phyloP scores from a whole-genome alignment of 768 basidiomycete species.

The Ephemerocybe angulata region DNA sequence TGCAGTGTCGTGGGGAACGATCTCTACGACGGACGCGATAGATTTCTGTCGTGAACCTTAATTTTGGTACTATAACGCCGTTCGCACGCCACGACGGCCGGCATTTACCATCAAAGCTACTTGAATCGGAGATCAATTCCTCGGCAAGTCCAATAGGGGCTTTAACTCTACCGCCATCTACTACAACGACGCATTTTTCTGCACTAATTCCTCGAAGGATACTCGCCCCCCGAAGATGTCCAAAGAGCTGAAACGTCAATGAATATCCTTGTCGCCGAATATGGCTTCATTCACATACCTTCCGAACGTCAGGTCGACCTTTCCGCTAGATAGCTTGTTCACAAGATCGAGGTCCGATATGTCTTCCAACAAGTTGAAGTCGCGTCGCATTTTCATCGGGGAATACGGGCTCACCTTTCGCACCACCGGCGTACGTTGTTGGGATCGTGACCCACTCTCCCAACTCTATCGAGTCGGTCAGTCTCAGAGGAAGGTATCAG shows the following conservation, averaged over 20 bases:
- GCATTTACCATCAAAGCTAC: background rate
- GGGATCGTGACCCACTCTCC: constrained; percentile 91
- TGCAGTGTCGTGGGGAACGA: constrained; percentile 40
- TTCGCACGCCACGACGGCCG: constrained; percentile 29
- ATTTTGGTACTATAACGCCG: constrained; percentile 40
- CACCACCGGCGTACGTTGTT: constrained; percentile 96
- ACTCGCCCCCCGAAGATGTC: constrained; percentile 76
- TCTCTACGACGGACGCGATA: constrained; percentile 24
- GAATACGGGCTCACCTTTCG: constrained; percentile 57
- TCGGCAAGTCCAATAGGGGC: background rate
- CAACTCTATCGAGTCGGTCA: constrained; percentile 53
- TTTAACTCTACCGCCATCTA: constrained; percentile 28
- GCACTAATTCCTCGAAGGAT: constrained; percentile 53
- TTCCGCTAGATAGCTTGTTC: constrained; percentile 72
- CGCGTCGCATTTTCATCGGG: background rate
- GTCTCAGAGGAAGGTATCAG: background rate
- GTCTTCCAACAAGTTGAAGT: constrained; percentile 42
- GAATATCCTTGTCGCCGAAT: background rate
- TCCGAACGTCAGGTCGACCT: constrained; percentile 84
- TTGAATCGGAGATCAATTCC: background rate
- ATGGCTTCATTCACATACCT: constrained; percentile 47
- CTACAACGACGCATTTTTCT: constrained; percentile 18
- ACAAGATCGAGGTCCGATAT: constrained; percentile 80
- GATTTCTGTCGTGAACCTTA: constrained; percentile 42
- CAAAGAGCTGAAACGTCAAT: constrained; percentile 37